phyloP scores from a whole-genome alignment of 1,284 basidiomycete genomes.

The Ganoderma multipileum region DNA sequence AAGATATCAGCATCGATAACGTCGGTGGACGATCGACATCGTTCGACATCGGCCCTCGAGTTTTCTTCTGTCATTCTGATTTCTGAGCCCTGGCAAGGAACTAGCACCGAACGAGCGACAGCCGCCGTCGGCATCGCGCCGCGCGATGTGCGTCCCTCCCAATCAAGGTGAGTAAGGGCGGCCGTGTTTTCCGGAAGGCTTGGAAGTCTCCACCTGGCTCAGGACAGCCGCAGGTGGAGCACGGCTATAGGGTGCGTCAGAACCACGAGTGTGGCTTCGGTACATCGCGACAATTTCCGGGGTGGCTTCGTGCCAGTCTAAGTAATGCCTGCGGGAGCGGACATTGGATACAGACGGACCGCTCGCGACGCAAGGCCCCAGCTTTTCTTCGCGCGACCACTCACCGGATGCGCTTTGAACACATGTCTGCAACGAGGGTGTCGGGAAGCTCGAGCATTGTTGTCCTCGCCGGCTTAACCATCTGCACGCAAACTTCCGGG shows the following conservation, averaged over 20 bases:
- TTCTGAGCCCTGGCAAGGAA: too few species aligned
- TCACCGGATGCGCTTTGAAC: neutral
- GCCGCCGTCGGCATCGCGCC: conserved; percentile 1
- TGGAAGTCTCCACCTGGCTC: neutral
- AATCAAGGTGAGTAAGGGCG: conserved; percentile 8
- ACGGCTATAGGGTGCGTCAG: conserved; percentile 1
- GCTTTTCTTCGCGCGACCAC: neutral
- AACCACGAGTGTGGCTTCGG: neutral
- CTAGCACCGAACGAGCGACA: neutral
- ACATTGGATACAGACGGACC: neutral
- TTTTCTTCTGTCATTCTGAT: neutral
- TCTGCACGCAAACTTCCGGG: neutral
- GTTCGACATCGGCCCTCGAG: neutral
- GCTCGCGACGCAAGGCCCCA: neutral
- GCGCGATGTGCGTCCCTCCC: neutral
- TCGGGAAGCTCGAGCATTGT: neutral
- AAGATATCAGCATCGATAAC: conserved; percentile 5
- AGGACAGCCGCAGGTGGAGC: neutral
- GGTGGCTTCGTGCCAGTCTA: conserved; percentile 1
- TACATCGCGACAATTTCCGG: neutral
- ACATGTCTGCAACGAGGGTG: neutral
- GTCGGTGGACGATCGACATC: conserved; percentile 1
- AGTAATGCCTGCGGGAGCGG: neutral
- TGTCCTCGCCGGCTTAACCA: neutral
- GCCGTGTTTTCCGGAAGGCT: conserved; percentile 2